Conservation (phyloP, 768 basidiomycete species). For the Goffeauzyma gilvescens region DNA sequence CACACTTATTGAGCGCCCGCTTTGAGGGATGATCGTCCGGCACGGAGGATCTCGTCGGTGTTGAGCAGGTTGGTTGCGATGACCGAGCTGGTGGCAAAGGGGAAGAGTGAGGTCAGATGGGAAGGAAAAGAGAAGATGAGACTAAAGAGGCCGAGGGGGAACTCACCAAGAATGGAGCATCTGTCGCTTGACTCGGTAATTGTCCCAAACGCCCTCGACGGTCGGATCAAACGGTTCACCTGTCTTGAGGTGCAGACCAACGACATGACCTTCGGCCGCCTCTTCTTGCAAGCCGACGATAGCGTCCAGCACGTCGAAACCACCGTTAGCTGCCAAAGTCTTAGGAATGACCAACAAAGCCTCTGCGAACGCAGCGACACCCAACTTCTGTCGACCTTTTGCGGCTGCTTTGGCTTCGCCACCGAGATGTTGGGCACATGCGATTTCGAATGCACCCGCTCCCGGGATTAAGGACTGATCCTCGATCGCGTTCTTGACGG, state of each 20-base stretch:
- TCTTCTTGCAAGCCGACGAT: constrained; percentile 90
- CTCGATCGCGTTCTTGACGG: constrained; percentile 91
- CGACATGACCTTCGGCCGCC: constrained; percentile 75
- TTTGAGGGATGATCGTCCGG: constrained; percentile 28
- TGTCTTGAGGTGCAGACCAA: constrained; percentile 76
- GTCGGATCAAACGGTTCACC: constrained; percentile 95
- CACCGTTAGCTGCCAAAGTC: constrained; percentile 85
- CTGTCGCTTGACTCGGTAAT: constrained; percentile 94
- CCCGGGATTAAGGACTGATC: constrained; percentile 76
- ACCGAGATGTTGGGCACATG: constrained; percentile 66
- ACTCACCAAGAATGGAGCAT: constrained; percentile 91
- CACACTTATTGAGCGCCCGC: constrained; percentile 1
- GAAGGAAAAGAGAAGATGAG: constrained; percentile 8
- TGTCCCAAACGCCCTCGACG: constrained; percentile 93
- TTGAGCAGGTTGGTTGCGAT: constrained; percentile 89
- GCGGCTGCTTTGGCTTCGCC: constrained; percentile 62
- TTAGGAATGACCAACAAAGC: constrained; percentile 87
- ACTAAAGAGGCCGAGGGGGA: too few species aligned
- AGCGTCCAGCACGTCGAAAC: constrained; percentile 88
- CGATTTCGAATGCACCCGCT: constrained; percentile 93
- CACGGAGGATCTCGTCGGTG: constrained; percentile 73
- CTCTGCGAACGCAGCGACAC: constrained; percentile 91
- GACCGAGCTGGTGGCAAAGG: constrained; percentile 34
- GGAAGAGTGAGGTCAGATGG: too few species aligned
- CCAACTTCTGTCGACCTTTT: constrained; percentile 90